Base-by-base conservation (phyloP, 108 stramenopile species). In the Cyclostephanos invisitatus region DNA sequence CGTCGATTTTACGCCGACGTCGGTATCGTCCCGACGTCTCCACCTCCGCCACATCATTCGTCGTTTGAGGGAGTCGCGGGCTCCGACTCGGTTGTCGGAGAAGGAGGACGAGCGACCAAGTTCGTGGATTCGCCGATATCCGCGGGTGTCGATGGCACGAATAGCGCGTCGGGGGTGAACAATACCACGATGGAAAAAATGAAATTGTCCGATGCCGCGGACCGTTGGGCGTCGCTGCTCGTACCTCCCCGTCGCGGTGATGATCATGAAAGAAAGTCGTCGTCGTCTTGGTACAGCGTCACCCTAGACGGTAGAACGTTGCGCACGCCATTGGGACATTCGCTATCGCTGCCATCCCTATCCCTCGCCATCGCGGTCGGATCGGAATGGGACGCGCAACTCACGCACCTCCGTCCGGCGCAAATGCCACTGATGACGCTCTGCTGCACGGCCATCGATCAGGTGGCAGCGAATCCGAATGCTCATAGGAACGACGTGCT, bases 351-450 rank as follows among this genome's bases (percentile, higher is more conserved):
- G 4, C 96, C 95, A 12, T 92, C 88, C 37, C 42, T 82, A 32
- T 65, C 62, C 5, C 82, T 98, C 28, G 98, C 98, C 7, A 70
- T 80, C 51, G 89, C 89, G 12, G 83, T 98, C 28, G 97, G 97
- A 0, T 84, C 91, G 24, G 98, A 99, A 74, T 98, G 98, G 98
- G 95, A 98, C 62, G 73, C 86, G 0, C 97, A 97, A 77, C 67
- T 78, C 50, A 55, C 49, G n/a, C 75, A 83, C 49, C 77, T 98
- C 11, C 83, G 92, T 62, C 97, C 97, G 10, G 84, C 95, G n/a
- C 83, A 92, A 55, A 98, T 98, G 98, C 98, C 98, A 7, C 77
- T 97, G n/a, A 98, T 96, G 96, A 96, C 96, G 0, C 72, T 98
- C 77, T 94, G 71, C 35, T 98, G 88, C 86, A 99, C 94, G 14